Evolutionary conservation across 768 basidiomycete species (phyloP), one percentile per base, ranked within the genome.

Genomic region (Leccinum pellstonianum): DNA sequence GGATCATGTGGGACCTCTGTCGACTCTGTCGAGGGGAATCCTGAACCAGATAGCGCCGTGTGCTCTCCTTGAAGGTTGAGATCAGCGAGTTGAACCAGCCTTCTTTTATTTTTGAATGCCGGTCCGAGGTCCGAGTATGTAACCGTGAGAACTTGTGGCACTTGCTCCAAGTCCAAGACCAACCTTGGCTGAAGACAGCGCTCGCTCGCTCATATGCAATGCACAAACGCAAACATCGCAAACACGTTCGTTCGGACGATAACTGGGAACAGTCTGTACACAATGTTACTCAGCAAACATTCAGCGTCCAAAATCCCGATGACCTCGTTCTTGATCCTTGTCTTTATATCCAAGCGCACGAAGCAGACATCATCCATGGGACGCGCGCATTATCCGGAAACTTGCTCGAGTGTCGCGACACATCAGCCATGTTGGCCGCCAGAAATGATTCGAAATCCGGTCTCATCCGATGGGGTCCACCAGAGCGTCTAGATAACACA

Each of bases 311-410:
- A 14, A 33, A 19, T 21, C n/a, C 25, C 11, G 64, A 65, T 47
- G 17, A 9, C 4, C 14, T 50, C 4, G 15, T 49, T 14, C 49
- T 41, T 4, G 74, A 77, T 52, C 66, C 73, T 37, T 66, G 66
- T 29, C 74, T 86, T 4, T 82, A 77, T 60, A 75, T 93, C 35
- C 84, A 86, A 64, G 93, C 90, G 0, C 81, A 92, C 68, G 93
- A 95, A 73, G 89, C 90, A 5, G 86, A 89, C 52, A 73, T 95
- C 21, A 70, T 86, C 4, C 81, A 81, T 17, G 85, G 87, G 2
- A 75, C 82, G 0, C 71, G 74, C 17, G 83, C 81, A 1, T 63
- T 62, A 4, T 62, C 70, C 9, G 76, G 81, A 3, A 68, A 62
- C 9, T 71, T 73, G 51, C 71, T 76, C 59, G 77, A 77, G 38